A percentile compares a stretch with the other conserved stretches of the same genome.
These are phyloP conservation scores for Phascolomyces articulosus DNA, from an alignment of 371 early-diverging fungal genomes.

Conservation along the genomic window DNA sequence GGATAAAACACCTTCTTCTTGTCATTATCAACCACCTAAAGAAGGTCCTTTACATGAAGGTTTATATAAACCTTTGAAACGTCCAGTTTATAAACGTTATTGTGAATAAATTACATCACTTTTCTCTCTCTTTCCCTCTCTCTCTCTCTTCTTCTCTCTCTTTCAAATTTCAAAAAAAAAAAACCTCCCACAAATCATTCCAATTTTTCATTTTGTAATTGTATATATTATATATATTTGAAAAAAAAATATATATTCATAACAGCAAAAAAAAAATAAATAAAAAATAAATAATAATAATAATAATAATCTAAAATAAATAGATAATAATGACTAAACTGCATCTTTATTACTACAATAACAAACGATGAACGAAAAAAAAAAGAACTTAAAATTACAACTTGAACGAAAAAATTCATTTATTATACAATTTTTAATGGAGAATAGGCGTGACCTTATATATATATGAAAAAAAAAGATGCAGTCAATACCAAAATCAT, in stretches of 20 bases:
- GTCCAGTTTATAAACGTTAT: constrained; percentile 12
- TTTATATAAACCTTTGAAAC: constrained; percentile 24
- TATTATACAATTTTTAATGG: neutral
- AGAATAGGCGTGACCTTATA: neutral
- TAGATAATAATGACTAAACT: too few species aligned
- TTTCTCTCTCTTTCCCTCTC: too few species aligned
- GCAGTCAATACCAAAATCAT: constrained; percentile 2
- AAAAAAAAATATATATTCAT: too few species aligned
- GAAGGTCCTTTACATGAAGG: constrained; percentile 15
- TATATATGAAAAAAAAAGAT: neutral
- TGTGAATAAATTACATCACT: neutral
- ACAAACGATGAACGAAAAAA: neutral
- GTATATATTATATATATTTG: too few species aligned
- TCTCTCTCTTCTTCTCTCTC: too few species aligned
- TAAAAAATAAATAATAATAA: too few species aligned
- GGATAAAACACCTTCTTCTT: constrained; percentile 11
- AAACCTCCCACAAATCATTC: too few species aligned
- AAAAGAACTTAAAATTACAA: neutral
- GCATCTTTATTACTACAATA: too few species aligned
- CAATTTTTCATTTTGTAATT: too few species aligned
- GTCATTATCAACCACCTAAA: constrained; percentile 13
- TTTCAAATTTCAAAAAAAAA: too few species aligned
- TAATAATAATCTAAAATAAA: too few species aligned
- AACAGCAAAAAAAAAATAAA: too few species aligned
- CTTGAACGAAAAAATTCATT: neutral